A percentile compares a stretch with the other conserved stretches of the same genome.
Conservation (phyloP, 192 early-diverging fungal genomes). For the Dissophora ornata region DNA sequence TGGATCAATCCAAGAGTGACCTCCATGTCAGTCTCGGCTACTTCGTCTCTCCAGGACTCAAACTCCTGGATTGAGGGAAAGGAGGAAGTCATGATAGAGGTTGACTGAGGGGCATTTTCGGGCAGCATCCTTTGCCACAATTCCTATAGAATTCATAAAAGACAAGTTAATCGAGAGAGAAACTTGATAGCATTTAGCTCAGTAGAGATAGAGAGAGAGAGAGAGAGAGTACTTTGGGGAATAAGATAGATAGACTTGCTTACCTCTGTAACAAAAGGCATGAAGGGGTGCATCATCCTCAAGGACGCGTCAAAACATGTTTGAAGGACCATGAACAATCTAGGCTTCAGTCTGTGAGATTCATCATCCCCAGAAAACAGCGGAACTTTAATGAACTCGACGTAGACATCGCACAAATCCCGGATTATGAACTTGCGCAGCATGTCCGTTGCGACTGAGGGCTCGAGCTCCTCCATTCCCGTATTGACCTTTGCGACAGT, state of each 20-base stretch:
- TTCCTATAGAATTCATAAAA: no score
- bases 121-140: slow-evolving; percentile 62
- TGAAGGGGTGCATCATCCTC: slow-evolving; percentile 92
- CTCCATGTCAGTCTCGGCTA: slow-evolving; percentile 63
- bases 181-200: no score
- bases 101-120: slow-evolving; percentile 9
- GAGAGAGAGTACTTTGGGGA: no score
- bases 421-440: slow-evolving; percentile 90
- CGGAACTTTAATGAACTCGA: slow-evolving; percentile 88
- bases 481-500: slow-evolving; percentile 73
- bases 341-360: slow-evolving; percentile 63
- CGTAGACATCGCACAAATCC: slow-evolving; percentile 95
- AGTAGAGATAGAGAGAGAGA: no score
- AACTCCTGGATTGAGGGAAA: slow-evolving; percentile 56
- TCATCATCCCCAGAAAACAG: slow-evolving; percentile 68
- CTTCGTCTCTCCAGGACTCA: slow-evolving; percentile 41
- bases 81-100: slow-evolving; percentile 60
- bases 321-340: slow-evolving; percentile 67
- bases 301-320: slow-evolving; percentile 81
- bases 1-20: slow-evolving; percentile 59
- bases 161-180: no score
- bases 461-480: slow-evolving; percentile 76
- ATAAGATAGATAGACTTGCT: no score
- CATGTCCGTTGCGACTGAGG: slow-evolving; percentile 82
- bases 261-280: slow-evolving; percentile 98